phyloP scores from a whole-genome alignment of 2,329 filamentous ascomycete species.

The Trichoderma sp. region DNA sequence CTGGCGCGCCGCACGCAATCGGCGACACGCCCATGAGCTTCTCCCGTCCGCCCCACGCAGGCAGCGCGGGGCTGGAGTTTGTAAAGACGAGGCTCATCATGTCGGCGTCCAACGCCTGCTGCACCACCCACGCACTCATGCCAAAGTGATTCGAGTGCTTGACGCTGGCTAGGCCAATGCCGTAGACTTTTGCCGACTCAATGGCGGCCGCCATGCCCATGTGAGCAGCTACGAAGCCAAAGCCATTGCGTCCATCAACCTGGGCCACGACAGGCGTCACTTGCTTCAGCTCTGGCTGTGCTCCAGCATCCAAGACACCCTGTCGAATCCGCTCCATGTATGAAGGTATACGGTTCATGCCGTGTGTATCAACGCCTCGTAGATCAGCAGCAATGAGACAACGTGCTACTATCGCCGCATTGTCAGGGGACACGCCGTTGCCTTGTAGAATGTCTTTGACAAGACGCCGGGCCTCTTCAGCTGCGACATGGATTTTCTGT shows the following conservation, averaged over 20 bases:
- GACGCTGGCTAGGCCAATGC: constrained; percentile 73
- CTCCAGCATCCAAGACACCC: constrained; percentile 62
- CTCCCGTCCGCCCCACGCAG: constrained; percentile 64
- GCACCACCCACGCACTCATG: constrained; percentile 78
- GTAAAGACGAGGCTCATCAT: constrained; percentile 72
- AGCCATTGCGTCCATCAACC: constrained; percentile 66
- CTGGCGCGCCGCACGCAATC: constrained; percentile 73
- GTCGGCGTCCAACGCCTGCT: constrained; percentile 68
- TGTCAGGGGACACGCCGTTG: constrained; percentile 56
- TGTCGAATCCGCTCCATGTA: constrained; percentile 72
- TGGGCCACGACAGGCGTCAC: constrained; percentile 70
- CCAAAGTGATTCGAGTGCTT: constrained; percentile 80
- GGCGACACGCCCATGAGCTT: constrained; percentile 73
- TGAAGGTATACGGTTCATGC: constrained; percentile 71
- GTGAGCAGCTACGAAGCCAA: constrained; percentile 70
- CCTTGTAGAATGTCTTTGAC: constrained; percentile 54
- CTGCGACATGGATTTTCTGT: constrained; percentile 29
- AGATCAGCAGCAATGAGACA: constrained; percentile 73
- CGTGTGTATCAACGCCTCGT: constrained; percentile 76
- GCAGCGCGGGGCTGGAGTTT: constrained; percentile 69
- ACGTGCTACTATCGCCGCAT: constrained; percentile 62
- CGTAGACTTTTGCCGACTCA: constrained; percentile 59
- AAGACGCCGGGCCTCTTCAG: constrained; percentile 45
- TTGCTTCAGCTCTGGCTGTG: constrained; percentile 56
- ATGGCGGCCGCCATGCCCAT: constrained; percentile 66